Conservation (phyloP, 345 rosid genomes). For the Lumnitzera racemosa region DNA sequence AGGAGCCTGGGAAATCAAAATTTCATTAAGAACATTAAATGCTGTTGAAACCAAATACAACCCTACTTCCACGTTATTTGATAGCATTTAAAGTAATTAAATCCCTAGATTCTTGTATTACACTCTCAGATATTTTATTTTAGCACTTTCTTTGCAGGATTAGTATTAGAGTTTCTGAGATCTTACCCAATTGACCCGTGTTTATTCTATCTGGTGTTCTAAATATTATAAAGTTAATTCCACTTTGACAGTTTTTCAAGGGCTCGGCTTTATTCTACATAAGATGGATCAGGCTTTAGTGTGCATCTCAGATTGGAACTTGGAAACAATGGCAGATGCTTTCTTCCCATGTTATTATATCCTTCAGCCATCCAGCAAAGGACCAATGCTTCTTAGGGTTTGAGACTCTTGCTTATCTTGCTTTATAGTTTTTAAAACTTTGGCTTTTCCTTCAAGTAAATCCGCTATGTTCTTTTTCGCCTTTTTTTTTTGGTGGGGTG, state of each 20-base stretch:
- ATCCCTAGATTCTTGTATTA: too few relatives aligned
- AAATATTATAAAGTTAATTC: conserved; percentile 4
- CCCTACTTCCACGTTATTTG: too few relatives aligned
- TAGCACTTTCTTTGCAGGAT: too few relatives aligned
- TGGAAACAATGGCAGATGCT: conserved; percentile 49
- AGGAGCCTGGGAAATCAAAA: too few relatives aligned
- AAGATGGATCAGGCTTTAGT: conserved; percentile 78
- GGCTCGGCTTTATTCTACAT: conserved; percentile 58
- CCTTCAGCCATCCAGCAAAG: conserved; percentile 81
- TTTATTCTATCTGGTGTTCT: conserved; percentile 6
- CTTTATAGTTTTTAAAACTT: not conserved
- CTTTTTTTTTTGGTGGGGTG: not conserved
- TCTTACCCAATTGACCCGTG: too few relatives aligned
- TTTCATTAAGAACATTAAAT: too few relatives aligned
- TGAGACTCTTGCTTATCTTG: conserved; percentile 11
- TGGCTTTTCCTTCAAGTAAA: not conserved
- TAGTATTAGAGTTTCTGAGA: not conserved
- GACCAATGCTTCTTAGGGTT: conserved; percentile 94
- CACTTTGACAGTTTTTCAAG: conserved; percentile 58
- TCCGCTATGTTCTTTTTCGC: not conserved
- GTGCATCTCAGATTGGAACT: conserved; percentile 60
- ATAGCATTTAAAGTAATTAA: too few relatives aligned
- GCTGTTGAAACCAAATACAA: too few relatives aligned
- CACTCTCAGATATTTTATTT: too few relatives aligned
- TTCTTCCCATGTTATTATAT: conserved; percentile 63